Conservation (phyloP, 2,329 filamentous ascomycete genomes). For the Cryphonectria naterciae region DNA sequence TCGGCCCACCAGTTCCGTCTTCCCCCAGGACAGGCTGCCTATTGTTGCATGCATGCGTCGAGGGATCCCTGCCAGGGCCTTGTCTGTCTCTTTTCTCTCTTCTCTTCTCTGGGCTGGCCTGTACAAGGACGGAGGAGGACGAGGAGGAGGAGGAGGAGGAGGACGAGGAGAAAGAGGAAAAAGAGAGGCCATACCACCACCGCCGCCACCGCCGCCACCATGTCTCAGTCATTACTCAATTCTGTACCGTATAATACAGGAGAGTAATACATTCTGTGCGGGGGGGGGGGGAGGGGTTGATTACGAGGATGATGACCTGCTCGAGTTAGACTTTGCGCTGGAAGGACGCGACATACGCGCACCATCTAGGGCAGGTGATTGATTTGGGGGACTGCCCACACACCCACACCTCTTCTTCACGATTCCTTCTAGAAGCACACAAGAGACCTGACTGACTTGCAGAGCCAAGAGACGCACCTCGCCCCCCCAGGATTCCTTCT, state of each 20-base stretch:
- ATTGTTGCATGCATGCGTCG: neutral
- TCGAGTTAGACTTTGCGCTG: neutral
- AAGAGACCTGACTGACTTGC: neutral
- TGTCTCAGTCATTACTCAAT: neutral
- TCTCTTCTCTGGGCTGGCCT: neutral
- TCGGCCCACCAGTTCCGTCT: conserved; percentile 2
- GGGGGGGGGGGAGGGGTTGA: no score
- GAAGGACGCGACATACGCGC: neutral
- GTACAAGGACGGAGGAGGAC: neutral
- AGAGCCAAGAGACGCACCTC: neutral
- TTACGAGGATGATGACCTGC: neutral
- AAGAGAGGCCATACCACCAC: neutral
- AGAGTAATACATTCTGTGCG: neutral
- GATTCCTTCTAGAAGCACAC: conserved; percentile 5
- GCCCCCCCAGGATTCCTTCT: neutral
- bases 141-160: no score
- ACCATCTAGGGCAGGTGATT: neutral
- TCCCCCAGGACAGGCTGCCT: neutral
- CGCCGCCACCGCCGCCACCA: neutral
- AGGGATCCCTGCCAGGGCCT: neutral
- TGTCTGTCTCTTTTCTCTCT: neutral
- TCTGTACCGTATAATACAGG: neutral
- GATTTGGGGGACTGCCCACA: neutral
- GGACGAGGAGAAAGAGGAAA: no score
- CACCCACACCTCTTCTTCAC: neutral